Conservation (phyloP, 257 asterid genomes). For the Solanum etuberosum region DNA sequence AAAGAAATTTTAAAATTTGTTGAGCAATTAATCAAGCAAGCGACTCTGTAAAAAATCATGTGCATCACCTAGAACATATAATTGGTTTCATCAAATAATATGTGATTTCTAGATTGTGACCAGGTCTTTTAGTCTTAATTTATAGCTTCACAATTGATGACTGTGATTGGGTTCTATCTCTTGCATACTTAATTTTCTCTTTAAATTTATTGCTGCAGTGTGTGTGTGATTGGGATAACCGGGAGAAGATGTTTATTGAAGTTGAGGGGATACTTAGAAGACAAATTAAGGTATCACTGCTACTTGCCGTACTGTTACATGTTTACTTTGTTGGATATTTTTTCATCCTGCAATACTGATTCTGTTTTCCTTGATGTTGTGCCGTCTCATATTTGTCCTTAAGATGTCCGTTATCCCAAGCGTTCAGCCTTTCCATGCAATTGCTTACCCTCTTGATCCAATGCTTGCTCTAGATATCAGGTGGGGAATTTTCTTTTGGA, state of each 20-base stretch:
- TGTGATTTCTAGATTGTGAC: not conserved
- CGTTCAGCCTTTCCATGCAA: conserved; percentile 99
- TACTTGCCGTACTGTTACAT: not conserved
- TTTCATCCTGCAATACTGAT: not conserved
- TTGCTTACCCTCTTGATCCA: conserved; percentile 98
- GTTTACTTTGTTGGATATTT: not conserved
- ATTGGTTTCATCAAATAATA: not conserved
- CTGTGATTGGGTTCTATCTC: not conserved
- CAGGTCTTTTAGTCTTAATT: not conserved
- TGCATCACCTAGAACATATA: not conserved
- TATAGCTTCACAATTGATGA: not conserved
- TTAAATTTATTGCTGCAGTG: conserved; percentile 37
- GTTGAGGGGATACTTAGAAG: conserved; percentile 89
- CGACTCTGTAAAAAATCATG: not conserved
- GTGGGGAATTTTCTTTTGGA: conserved; percentile 17
- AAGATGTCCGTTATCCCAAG: conserved; percentile 94
- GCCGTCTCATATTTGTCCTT: not conserved
- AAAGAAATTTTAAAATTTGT: not conserved
- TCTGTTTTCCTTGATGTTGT: not conserved
- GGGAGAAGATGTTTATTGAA: conserved; percentile 84
- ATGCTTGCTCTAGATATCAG: conserved; percentile 91
- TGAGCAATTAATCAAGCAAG: not conserved
- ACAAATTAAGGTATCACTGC: conserved; percentile 73
- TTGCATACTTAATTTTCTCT: not conserved
- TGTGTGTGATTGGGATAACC: conserved; percentile 96